Evolutionary conservation across 2,329 filamentous ascomycete species (phyloP).

Genomic region (Cladosporium colombiae): DNA sequence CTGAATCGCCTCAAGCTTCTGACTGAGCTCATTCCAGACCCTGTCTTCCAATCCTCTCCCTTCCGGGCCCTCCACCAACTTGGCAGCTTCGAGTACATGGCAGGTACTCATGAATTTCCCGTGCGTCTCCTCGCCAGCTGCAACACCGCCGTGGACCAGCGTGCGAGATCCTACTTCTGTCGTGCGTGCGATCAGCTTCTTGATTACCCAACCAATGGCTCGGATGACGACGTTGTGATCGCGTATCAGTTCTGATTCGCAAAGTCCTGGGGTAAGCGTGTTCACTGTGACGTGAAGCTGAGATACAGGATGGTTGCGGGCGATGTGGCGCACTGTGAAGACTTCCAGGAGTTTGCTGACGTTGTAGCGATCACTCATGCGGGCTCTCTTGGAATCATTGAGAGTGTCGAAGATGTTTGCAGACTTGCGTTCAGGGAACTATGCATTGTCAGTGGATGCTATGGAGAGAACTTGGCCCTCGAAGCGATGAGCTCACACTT

Average conservation of each 20-base stretch:
- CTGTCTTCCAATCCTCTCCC: conserved; percentile 39
- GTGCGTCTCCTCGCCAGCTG: conserved; percentile 17
- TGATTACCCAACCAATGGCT: conserved; percentile 22
- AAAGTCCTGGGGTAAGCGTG: conserved; percentile 55
- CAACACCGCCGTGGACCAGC: conserved; percentile 42
- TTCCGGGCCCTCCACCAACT: conserved; percentile 40
- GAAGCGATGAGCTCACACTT: conserved; percentile 28
- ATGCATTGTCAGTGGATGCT: not conserved
- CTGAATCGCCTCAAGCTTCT: conserved; percentile 42
- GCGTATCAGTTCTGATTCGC: conserved; percentile 50
- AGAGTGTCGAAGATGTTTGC: conserved; percentile 42
- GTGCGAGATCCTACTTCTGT: conserved; percentile 45
- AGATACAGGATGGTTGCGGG: conserved; percentile 29
- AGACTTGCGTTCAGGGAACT: conserved; percentile 41
- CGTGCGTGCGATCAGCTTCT: conserved; percentile 36
- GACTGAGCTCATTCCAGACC: conserved; percentile 44
- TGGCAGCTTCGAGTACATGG: conserved; percentile 27
- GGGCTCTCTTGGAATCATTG: conserved; percentile 38
- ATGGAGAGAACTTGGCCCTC: not conserved
- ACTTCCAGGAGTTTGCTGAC: conserved; percentile 54
- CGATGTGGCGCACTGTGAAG: conserved; percentile 42
- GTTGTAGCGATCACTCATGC: conserved; percentile 47
- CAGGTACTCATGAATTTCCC: conserved; percentile 20
- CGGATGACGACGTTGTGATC: conserved; percentile 31
- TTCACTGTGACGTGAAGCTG: conserved; percentile 50